Base-by-base conservation (phyloP, 805 yeast genomes). In the Yarrowia sp. region DNA sequence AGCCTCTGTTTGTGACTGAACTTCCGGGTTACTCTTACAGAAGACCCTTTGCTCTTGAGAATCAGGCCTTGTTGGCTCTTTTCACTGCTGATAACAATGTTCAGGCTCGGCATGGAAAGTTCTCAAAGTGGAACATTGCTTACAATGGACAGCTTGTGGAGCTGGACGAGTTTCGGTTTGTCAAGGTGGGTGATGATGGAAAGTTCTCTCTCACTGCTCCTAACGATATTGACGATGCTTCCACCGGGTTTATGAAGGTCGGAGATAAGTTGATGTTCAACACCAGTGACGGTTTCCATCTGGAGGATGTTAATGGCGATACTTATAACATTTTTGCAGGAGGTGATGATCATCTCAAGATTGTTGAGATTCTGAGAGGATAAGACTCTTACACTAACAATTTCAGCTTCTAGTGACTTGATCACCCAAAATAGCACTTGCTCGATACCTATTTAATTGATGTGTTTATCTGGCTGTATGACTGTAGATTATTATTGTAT, bases 261-360 rank as follows among this genome's bases (percentile, higher is more conserved):
- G 57, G 57, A n/a, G 9, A 50, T 8, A 50, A 50, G 42, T 11
- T 50, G 32, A 35, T 35, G 57, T 50, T 18, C 57, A 50, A 50
- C 41, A 15, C 32, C 11, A 17, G 36, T 17, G 57, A 50, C 11
- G 57, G 57, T 1, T 50, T 50, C 57, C 57, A 50, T 22, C 15
- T 50, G 33, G 33, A 50, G 33, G 5, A 32, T 2, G 9, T 18
- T 1, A n/a, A 14, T 3, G 57, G 36, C 3, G 33, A 50, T 32
- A 13, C 18, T 6, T 50, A 35, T 7, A 17, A 17, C 2, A 14
- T 50, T 14, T 35, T 8, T 9, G 18, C 42, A 14, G 57, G 42
- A 1, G 57, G 57, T 11, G 57, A 60, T 10, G 42, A 60, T 4
- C 57, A 41, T 17, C 41, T 42, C 13, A 44, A n/a, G 14, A 32